These are phyloP conservation scores for Phytophthora sojae DNA, from an alignment of 352 stramenopile species.

Conservation along the genomic window DNA sequence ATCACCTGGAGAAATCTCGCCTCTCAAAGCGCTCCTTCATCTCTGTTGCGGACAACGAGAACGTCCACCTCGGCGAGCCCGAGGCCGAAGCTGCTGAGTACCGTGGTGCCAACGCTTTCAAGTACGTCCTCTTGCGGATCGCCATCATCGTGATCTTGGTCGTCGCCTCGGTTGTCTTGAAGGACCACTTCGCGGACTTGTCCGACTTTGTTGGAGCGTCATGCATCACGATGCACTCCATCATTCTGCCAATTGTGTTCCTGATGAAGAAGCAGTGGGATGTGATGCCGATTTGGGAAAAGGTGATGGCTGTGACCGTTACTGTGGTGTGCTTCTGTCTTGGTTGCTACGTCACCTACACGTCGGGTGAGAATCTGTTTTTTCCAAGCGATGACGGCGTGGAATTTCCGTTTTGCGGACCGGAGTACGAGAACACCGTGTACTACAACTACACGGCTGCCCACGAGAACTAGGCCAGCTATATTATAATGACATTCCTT, in stretches of 20 bases:
- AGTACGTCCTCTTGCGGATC: conserved; percentile 34
- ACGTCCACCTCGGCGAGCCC: conserved; percentile 23
- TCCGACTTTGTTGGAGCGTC: conserved; percentile 37
- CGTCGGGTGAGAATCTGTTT: conserved; percentile 24
- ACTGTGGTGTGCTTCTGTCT: conserved; percentile 26
- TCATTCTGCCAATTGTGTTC: conserved; percentile 29
- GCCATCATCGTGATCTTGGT: conserved; percentile 31
- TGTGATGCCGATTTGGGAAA: conserved; percentile 28
- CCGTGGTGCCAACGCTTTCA: conserved; percentile 28
- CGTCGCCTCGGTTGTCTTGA: conserved; percentile 28
- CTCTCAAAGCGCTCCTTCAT: conserved; percentile 28
- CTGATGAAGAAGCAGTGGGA: conserved; percentile 29
- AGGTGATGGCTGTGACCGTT: conserved; percentile 14
- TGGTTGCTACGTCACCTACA: conserved; percentile 29
- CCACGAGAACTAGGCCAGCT: conserved; percentile 11
- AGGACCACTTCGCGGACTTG: conserved; percentile 37
- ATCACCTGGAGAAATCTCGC: conserved; percentile 22
- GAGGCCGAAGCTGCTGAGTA: conserved; percentile 31
- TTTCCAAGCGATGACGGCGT: conserved; percentile 17
- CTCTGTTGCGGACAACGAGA: conserved; percentile 39
- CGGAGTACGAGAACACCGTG: conserved; percentile 23
- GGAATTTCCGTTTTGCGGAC: conserved; percentile 19
- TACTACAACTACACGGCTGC: conserved; percentile 31
- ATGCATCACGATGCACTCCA: conserved; percentile 36
- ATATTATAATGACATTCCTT: no score